phyloP scores from a whole-genome alignment of 495 filamentous ascomycete species.

The Talaromyces stipitatus region DNA sequence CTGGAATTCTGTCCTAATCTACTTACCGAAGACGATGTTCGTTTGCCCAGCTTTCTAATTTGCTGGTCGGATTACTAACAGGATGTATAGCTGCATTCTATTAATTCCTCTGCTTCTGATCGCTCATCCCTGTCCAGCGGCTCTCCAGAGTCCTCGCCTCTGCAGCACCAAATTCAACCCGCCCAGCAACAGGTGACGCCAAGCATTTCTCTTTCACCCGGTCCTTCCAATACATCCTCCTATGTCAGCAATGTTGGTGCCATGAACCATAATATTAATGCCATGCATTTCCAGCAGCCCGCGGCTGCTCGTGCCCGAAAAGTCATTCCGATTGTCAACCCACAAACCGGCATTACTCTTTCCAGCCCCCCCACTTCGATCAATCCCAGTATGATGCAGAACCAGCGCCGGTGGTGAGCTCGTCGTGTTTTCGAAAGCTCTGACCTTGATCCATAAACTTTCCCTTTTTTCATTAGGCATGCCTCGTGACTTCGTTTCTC shows the following conservation, averaged over 20 bases:
- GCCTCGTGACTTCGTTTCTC: neutral
- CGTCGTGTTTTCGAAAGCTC: neutral
- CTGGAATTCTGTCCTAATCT: conserved; percentile 92
- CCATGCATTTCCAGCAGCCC: conserved; percentile 79
- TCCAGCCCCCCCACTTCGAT: conserved; percentile 88
- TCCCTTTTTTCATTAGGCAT: conserved; percentile 3
- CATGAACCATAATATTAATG: conserved; percentile 35
- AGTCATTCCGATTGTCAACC: conserved; percentile 98
- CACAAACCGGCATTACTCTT: conserved; percentile 78
- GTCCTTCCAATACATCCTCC: conserved; percentile 51
- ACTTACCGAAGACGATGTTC: conserved; percentile 93
- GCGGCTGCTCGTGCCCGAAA: conserved; percentile 82
- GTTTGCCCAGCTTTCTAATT: conserved; percentile 25
- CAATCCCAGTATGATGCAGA: conserved; percentile 79
- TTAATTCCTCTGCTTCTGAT: conserved; percentile 84
- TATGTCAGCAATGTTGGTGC: conserved; percentile 53
- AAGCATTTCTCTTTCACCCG: conserved; percentile 71
- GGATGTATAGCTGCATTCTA: conserved; percentile 69
- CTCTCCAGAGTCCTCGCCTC: conserved; percentile 86
- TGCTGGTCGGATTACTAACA: conserved; percentile 1
- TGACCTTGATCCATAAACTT: neutral
- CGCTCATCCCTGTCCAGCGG: conserved; percentile 90
- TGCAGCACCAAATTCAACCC: conserved; percentile 69
- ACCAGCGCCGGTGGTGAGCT: conserved; percentile 54
- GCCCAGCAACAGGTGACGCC: conserved; percentile 63